Conservation (phyloP, 371 early-diverging fungal species). For the Choanephora cucurbitarum region DNA sequence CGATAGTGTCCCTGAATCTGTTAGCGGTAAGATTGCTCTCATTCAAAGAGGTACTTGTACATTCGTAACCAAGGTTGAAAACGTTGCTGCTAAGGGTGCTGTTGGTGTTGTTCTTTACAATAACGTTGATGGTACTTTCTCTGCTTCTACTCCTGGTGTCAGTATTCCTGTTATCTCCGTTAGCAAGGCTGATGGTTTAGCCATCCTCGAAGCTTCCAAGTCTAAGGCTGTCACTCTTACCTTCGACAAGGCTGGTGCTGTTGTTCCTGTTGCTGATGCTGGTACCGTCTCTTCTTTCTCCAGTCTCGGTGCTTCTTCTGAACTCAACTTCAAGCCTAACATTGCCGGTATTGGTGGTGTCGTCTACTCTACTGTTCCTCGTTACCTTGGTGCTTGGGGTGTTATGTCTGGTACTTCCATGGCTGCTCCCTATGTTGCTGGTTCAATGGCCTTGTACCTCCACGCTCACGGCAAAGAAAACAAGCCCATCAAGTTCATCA, state of each 20-base stretch:
- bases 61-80: slow-evolving; percentile 51
- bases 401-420: slow-evolving; percentile 61
- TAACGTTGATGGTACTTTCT: slow-evolving; percentile 28
- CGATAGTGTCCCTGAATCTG: slow-evolving; percentile 17
- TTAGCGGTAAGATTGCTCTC: slow-evolving; percentile 50
- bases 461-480: slow-evolving; percentile 36
- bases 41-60: slow-evolving; percentile 58
- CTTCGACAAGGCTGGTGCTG: slow-evolving; percentile 15
- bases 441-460: slow-evolving; percentile 63
- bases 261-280: slow-evolving; percentile 25
- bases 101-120: slow-evolving; percentile 54
- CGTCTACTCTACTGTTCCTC: slow-evolving; percentile 64
- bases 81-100: slow-evolving; percentile 49
- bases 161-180: slow-evolving; percentile 41
- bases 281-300: slow-evolving; percentile 48
- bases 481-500: slow-evolving; percentile 21
- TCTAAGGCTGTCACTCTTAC: slow-evolving; percentile 13
- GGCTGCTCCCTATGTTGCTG: slow-evolving; percentile 75
- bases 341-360: slow-evolving; percentile 67
- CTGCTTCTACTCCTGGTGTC: slow-evolving; percentile 17
- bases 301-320: slow-evolving; percentile 36
- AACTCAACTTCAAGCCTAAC: slow-evolving; percentile 52
- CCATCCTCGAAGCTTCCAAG: slow-evolving; percentile 20
- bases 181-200: slow-evolving; percentile 27
- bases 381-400: slow-evolving; percentile 49